Conservation (phyloP, 257 asterid species). For the Salvia hispanica region DNA sequence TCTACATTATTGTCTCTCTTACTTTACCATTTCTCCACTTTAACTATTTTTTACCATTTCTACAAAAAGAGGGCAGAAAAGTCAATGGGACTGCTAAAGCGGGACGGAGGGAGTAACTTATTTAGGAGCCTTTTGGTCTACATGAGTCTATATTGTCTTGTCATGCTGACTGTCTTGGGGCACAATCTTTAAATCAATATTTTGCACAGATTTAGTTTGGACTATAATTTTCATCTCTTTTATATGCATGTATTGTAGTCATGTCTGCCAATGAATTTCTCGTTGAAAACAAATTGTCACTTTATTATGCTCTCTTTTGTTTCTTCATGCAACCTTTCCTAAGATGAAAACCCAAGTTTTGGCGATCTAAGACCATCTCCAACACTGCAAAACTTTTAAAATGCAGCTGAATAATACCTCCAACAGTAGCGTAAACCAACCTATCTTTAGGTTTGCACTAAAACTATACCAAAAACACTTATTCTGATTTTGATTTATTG, state of each 20-base stretch:
- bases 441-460: too few relatives aligned
- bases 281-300: background rate
- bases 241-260: background rate
- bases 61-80: too few relatives aligned
- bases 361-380: conserved; percentile 2
- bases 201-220: conserved; percentile 1
- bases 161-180: conserved; percentile 26
- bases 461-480: too few relatives aligned
- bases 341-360: conserved; percentile 8
- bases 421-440: too few relatives aligned
- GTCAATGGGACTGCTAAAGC: too few relatives aligned
- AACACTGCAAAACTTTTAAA: too few relatives aligned
- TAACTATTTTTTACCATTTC: too few relatives aligned
- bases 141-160: conserved; percentile 10
- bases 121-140: background rate
- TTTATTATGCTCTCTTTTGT: conserved; percentile 17
- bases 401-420: too few relatives aligned
- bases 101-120: too few relatives aligned
- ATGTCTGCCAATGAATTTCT: conserved; percentile 12
- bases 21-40: too few relatives aligned
- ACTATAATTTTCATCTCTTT: background rate
- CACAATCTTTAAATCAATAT: conserved; percentile 9
- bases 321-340: conserved; percentile 12
- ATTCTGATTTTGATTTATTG: too few relatives aligned
- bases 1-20: too few relatives aligned